These are phyloP conservation scores for Xanthoconium stramineum DNA, from an alignment of 768 basidiomycete genomes.

Conservation along the genomic window DNA sequence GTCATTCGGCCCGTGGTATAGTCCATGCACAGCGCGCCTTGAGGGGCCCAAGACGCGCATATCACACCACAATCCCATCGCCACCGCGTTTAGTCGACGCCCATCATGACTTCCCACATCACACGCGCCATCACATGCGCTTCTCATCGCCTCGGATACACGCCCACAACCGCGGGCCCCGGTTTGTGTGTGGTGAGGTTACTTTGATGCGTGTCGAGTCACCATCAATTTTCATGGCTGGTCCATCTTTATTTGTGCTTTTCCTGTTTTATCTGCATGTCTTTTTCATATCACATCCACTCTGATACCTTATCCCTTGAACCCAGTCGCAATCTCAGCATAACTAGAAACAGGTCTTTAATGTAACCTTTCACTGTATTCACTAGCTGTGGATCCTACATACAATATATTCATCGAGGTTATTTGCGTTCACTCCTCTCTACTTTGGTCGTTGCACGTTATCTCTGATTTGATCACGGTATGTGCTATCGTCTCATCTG, in stretches of 20 bases:
- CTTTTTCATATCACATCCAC: slow-evolving; percentile 12
- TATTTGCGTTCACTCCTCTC: slow-evolving; percentile 9
- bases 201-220: slow-evolving; percentile 9
- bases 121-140: not conserved
- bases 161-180: not conserved
- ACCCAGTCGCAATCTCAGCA: slow-evolving; percentile 20
- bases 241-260: slow-evolving; percentile 10
- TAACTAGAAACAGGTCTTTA: slow-evolving; percentile 27
- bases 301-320: slow-evolving; percentile 21
- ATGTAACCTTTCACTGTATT: slow-evolving; percentile 26
- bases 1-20: slow-evolving; percentile 5
- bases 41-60: not conserved
- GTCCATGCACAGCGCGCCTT: not conserved
- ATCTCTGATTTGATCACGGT: too few species aligned
- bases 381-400: slow-evolving; percentile 17
- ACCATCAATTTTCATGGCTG: slow-evolving; percentile 15
- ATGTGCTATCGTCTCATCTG: not conserved
- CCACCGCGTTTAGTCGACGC: slow-evolving; percentile 6
- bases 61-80: not conserved
- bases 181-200: slow-evolving; percentile 3
- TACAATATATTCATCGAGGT: slow-evolving; percentile 20
- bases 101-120: slow-evolving; percentile 3
- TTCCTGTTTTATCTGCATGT: not conserved
- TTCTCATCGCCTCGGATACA: slow-evolving; percentile 7
- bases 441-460: not conserved